Evolutionary conservation across 306 rosid genomes (phyloP).

Genomic region (Medicago ruthenica): DNA sequence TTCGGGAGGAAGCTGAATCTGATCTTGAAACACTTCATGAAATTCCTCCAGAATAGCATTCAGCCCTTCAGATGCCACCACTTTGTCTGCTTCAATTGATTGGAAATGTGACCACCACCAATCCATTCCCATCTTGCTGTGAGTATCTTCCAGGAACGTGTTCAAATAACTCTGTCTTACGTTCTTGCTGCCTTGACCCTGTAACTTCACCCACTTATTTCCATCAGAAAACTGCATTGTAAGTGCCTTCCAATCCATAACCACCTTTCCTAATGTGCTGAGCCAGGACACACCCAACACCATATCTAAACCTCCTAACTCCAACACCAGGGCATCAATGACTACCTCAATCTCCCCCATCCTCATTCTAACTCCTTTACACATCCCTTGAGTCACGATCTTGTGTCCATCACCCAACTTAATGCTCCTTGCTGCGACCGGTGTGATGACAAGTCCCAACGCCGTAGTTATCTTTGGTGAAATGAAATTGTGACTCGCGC

Average conservation of each 20-base stretch:
- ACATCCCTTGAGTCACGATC: accelerated
- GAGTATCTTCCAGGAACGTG: too few species aligned
- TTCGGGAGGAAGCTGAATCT: not conserved
- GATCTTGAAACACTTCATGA: not conserved
- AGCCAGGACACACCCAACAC: not conserved
- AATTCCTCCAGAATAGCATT: not conserved
- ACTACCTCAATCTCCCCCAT: not conserved
- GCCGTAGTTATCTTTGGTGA: not conserved
- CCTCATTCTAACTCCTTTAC: not conserved
- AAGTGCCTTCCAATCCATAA: not conserved
- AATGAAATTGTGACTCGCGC: not conserved
- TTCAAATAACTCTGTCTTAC: too few species aligned
- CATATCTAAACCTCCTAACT: too few species aligned
- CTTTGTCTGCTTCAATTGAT: not conserved
- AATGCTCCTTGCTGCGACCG: not conserved
- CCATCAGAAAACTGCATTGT: too few species aligned
- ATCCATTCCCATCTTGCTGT: not conserved
- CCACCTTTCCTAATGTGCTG: not conserved
- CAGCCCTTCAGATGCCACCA: not conserved
- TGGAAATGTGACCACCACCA: not conserved
- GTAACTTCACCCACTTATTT: too few species aligned
- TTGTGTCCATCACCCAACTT: not conserved
- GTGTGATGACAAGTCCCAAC: not conserved
- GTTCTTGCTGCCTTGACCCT: too few species aligned
- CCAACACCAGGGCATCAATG: not conserved